These are phyloP conservation scores for Penicillium alfredii DNA, from an alignment of 495 filamentous ascomycete genomes.

Conservation along the genomic window DNA sequence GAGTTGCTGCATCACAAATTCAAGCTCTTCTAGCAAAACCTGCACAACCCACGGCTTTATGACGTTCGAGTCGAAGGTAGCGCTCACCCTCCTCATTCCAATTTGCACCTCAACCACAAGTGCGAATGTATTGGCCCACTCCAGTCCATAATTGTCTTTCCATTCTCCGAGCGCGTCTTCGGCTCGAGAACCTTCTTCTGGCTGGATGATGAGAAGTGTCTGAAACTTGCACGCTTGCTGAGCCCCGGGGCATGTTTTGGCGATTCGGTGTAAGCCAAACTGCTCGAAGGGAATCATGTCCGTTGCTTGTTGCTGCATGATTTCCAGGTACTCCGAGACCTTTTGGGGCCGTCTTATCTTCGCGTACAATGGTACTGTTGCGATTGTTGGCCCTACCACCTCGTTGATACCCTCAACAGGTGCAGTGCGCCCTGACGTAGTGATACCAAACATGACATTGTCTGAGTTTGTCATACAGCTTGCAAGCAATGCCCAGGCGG, in stretches of 20 bases:
- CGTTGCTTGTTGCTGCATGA: background rate
- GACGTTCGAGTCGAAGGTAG: background rate
- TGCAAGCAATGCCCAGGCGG: no score
- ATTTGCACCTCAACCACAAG: background rate
- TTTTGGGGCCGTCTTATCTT: background rate
- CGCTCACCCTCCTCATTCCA: background rate
- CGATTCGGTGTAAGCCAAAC: constrained; percentile 40
- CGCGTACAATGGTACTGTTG: background rate
- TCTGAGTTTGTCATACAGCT: constrained; percentile 10
- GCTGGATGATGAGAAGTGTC: constrained; percentile 44
- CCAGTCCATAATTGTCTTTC: background rate
- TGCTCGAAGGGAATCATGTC: constrained; percentile 16
- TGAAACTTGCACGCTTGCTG: constrained; percentile 48
- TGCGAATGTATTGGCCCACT: background rate
- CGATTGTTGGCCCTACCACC: no score
- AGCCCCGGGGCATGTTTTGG: constrained; percentile 40
- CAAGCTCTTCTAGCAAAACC: background rate
- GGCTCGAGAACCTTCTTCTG: no score
- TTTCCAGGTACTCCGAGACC: background rate
- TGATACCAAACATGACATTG: background rate
- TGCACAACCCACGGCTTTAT: background rate
- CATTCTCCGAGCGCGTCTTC: constrained; percentile 25
- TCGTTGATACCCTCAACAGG: background rate
- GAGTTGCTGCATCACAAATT: background rate
- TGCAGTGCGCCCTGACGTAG: background rate